Evolutionary conservation across 169 alveolate species (phyloP).

Genomic region (Perkinsus marinus): DNA sequence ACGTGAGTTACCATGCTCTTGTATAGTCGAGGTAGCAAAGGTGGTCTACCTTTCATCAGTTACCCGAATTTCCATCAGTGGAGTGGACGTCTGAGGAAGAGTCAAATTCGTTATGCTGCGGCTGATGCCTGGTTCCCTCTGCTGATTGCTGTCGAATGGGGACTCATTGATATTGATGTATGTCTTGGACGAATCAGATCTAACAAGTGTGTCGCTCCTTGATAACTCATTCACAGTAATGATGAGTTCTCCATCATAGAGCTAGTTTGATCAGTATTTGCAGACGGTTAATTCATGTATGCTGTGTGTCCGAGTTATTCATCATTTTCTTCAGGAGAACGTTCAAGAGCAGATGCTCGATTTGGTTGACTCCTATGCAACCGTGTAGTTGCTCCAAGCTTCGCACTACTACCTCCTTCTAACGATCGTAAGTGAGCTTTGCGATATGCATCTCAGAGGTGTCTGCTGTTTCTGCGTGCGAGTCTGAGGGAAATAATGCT

Average conservation of each 20-base stretch:
- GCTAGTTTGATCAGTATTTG: too few species aligned
- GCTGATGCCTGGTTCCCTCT: not conserved
- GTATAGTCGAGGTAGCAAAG: too few species aligned
- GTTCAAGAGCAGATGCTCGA: not conserved
- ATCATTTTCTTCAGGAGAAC: not conserved
- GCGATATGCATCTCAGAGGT: not conserved
- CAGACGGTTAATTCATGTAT: too few species aligned
- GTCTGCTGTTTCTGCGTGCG: too few species aligned
- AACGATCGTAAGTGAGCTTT: not conserved
- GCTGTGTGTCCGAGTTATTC: not conserved
- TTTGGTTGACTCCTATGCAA: not conserved
- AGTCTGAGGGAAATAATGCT: too few species aligned
- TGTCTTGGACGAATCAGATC: too few species aligned
- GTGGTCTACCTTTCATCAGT: not conserved
- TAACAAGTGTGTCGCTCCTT: too few species aligned
- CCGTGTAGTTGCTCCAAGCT: not conserved
- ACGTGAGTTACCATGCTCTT: not conserved
- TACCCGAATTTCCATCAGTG: not conserved
- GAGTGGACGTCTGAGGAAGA: not conserved
- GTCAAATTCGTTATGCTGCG: not conserved
- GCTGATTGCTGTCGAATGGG: not conserved
- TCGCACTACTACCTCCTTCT: not conserved
- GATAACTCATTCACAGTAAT: too few species aligned
- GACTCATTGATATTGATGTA: not conserved
- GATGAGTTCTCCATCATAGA: too few species aligned